Conservation (phyloP, 768 basidiomycete genomes). For the Mycena olivaceomarginata region DNA sequence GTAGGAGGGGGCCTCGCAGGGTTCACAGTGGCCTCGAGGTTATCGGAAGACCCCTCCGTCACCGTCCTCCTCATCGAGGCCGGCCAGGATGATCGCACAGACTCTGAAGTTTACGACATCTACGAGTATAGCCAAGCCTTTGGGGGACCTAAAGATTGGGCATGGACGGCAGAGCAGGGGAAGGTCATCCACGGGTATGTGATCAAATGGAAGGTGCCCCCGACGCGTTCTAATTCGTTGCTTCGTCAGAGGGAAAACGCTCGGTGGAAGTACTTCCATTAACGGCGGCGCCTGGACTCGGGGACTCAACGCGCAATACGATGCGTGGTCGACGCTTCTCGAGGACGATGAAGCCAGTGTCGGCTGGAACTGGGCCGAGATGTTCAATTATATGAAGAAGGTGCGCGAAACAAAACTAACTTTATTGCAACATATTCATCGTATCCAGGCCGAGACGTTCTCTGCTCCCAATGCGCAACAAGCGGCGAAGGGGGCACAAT, state of each 20-base stretch:
- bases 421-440: not conserved
- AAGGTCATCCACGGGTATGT: conserved; percentile 51
- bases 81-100: conserved; percentile 55
- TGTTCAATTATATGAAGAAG: conserved; percentile 70
- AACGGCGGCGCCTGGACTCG: conserved; percentile 59
- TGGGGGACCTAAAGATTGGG: conserved; percentile 55
- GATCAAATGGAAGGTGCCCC: not conserved
- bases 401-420: conserved; percentile 45
- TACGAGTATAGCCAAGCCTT: conserved; percentile 53
- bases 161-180: conserved; percentile 53
- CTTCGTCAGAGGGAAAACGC: conserved; percentile 34
- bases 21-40: conserved; percentile 55
- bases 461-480: conserved; percentile 68
- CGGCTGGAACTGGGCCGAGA: conserved; percentile 68
- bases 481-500: conserved; percentile 67
- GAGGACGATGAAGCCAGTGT: conserved; percentile 59
- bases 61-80: conserved; percentile 60
- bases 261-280: conserved; percentile 52
- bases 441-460: conserved; percentile 64
- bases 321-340: conserved; percentile 54
- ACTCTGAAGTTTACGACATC: conserved; percentile 54
- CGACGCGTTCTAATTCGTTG: not conserved
- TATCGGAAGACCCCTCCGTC: conserved; percentile 53
- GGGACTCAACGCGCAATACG: conserved; percentile 56
- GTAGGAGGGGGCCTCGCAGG: conserved; percentile 57